Evolutionary conservation across 257 asterid species (phyloP).

Genomic region (Handroanthus guayacan): DNA sequence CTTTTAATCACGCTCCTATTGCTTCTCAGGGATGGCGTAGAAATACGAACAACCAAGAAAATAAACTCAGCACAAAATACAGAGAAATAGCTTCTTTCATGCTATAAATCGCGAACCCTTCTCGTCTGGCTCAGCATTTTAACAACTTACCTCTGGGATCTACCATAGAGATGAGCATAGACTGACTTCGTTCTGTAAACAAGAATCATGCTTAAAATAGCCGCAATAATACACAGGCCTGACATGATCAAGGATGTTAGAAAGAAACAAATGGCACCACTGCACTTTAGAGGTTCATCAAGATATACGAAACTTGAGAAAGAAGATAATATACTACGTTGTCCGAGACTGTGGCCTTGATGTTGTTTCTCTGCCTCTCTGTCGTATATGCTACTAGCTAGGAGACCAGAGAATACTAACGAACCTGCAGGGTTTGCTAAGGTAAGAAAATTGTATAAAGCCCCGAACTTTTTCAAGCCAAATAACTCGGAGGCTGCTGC

Average conservation of each 20-base stretch:
- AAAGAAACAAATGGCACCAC: slow-evolving; percentile 82
- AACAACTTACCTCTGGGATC: slow-evolving; percentile 43
- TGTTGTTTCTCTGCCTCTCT: slow-evolving; percentile 87
- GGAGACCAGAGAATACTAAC: slow-evolving; percentile 73
- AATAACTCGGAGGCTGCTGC: slow-evolving; percentile 92
- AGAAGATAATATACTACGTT: slow-evolving; percentile 42
- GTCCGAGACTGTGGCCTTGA: slow-evolving; percentile 41
- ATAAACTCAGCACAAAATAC: neutral
- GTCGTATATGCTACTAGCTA: slow-evolving; percentile 87
- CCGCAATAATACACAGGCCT: slow-evolving; percentile 71
- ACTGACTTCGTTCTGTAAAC: slow-evolving; percentile 80
- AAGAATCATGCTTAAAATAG: slow-evolving; percentile 70
- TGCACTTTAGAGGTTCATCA: slow-evolving; percentile 73
- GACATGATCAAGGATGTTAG: slow-evolving; percentile 76
- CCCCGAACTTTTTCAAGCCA: slow-evolving; percentile 86
- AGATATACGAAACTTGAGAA: slow-evolving; percentile 48
- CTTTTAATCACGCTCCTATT: neutral
- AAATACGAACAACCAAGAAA: slow-evolving; percentile 28
- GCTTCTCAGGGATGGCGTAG: slow-evolving; percentile 6
- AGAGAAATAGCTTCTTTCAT: slow-evolving; percentile 5
- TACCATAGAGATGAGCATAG: slow-evolving; percentile 67
- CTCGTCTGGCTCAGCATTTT: neutral
- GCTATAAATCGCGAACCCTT: neutral
- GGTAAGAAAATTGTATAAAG: slow-evolving; percentile 81
- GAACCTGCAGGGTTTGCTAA: slow-evolving; percentile 90